These are phyloP conservation scores for Aspergillus pseudonomiae DNA, from an alignment of 2,329 filamentous ascomycete genomes.

Conservation along the genomic window DNA sequence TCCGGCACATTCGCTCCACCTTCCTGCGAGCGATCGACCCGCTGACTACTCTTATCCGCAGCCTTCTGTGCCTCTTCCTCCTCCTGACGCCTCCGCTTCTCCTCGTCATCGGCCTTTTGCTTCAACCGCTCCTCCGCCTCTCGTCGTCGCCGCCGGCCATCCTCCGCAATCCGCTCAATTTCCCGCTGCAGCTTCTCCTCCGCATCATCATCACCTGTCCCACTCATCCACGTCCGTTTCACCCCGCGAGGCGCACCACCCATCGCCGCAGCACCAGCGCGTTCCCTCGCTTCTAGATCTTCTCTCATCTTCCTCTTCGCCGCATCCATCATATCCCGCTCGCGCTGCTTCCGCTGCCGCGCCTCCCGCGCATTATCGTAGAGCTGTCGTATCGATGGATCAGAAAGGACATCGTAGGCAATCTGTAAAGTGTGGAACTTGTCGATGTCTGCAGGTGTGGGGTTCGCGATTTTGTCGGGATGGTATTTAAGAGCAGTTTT, in stretches of 20 bases:
- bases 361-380: conserved; percentile 80
- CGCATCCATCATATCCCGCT: conserved; percentile 73
- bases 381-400: conserved; percentile 68
- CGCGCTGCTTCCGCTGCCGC: conserved; percentile 67
- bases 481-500: conserved; percentile 88
- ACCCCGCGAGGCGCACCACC: conserved; percentile 54
- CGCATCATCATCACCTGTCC: conserved; percentile 44
- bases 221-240: conserved; percentile 57
- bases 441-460: conserved; percentile 68
- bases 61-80: conserved; percentile 49
- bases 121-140: conserved; percentile 52
- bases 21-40: conserved; percentile 39
- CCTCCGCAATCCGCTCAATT: conserved; percentile 56
- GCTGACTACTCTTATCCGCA: conserved; percentile 33
- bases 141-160: conserved; percentile 54
- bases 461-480: conserved; percentile 81
- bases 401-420: conserved; percentile 80
- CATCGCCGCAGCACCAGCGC: conserved; percentile 46
- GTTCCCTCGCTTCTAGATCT: conserved; percentile 79
- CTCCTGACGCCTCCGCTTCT: conserved; percentile 40
- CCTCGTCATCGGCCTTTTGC: conserved; percentile 49
- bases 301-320: conserved; percentile 78
- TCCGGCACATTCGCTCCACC: conserved; percentile 52
- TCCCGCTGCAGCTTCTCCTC: conserved; percentile 56
- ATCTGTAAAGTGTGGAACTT: conserved; percentile 85